These are phyloP conservation scores for Silene vulgaris DNA, from an alignment of 179 eudicot genomes.

Conservation along the genomic window DNA sequence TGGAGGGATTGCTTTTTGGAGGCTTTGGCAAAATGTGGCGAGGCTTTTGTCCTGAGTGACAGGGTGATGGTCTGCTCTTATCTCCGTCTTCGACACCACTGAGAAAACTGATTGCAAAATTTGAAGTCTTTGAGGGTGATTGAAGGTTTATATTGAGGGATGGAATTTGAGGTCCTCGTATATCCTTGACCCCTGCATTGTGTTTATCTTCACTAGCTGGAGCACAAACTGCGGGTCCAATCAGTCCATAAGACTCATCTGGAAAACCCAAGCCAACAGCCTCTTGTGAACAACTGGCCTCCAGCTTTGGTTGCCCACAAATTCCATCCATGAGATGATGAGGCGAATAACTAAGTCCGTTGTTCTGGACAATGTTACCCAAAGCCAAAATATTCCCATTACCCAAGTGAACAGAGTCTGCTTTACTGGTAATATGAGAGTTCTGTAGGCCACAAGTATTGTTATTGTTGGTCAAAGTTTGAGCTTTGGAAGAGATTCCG, in stretches of 20 bases:
- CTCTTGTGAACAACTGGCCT: conserved; percentile 22
- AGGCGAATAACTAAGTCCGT: conserved; percentile 30
- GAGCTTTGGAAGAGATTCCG: conserved; percentile 25
- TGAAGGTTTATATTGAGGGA: conserved; percentile 57
- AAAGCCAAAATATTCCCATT: conserved; percentile 33
- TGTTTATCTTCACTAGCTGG: conserved; percentile 27
- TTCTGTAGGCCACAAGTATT: conserved; percentile 25
- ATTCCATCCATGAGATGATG: conserved; percentile 34
- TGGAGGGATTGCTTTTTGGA: conserved; percentile 42
- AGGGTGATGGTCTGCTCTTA: conserved; percentile 32
- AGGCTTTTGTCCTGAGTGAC: conserved; percentile 57
- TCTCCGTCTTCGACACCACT: conserved; percentile 49
- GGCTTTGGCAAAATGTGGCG: conserved; percentile 83
- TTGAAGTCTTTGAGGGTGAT: conserved; percentile 42
- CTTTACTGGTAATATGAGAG: conserved; percentile 25
- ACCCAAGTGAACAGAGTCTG: conserved; percentile 27
- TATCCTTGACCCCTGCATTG: conserved; percentile 35
- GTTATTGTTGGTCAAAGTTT: conserved; percentile 19
- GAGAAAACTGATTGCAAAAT: conserved; percentile 29
- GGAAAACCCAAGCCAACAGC: conserved; percentile 29
- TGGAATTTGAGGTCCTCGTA: conserved; percentile 45
- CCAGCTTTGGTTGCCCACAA: conserved; percentile 28
- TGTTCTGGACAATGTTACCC: conserved; percentile 26
- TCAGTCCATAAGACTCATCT: conserved; percentile 25
- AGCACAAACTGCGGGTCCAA: conserved; percentile 24